Conservation (phyloP, 352 stramenopile genomes). For the Phytophthora brassicae region DNA sequence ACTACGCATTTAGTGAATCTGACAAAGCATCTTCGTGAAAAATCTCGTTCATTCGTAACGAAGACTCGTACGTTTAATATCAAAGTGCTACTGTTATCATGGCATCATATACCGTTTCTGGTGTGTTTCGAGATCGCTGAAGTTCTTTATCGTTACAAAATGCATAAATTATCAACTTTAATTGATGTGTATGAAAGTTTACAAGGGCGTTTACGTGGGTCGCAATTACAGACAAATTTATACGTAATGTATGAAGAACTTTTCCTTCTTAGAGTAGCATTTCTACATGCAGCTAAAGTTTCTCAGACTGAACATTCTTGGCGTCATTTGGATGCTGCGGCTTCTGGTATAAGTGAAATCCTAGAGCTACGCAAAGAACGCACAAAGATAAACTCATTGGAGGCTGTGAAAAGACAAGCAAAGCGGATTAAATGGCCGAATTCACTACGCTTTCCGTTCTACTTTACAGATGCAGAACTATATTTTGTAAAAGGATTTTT, state of each 20-base stretch:
- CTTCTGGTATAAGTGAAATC: slow-evolving; percentile 36
- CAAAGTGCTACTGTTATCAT: slow-evolving; percentile 48
- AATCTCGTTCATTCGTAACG: background rate
- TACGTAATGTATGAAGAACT: slow-evolving; percentile 59
- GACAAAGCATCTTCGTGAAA: slow-evolving; percentile 7
- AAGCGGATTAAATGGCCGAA: slow-evolving; percentile 42
- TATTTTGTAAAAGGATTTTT: slow-evolving; percentile 40
- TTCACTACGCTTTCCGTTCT: slow-evolving; percentile 25
- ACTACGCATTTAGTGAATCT: slow-evolving; percentile 9
- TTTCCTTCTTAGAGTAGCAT: slow-evolving; percentile 49
- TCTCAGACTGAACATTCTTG: slow-evolving; percentile 9
- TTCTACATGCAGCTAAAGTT: slow-evolving; percentile 47
- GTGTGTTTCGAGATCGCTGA: slow-evolving; percentile 69
- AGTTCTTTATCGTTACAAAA: slow-evolving; percentile 49
- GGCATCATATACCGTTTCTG: slow-evolving; percentile 59
- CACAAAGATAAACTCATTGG: background rate
- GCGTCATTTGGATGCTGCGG: slow-evolving; percentile 25
- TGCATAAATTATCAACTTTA: slow-evolving; percentile 8
- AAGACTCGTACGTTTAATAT: slow-evolving; percentile 20
- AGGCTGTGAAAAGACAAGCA: slow-evolving; percentile 9
- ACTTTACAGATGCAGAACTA: slow-evolving; percentile 36
- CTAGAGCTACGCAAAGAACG: slow-evolving; percentile 27
- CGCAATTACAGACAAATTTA: slow-evolving; percentile 22
- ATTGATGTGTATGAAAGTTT: slow-evolving; percentile 65
- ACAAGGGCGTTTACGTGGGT: slow-evolving; percentile 45